A percentile compares a stretch with the other conserved stretches of the same genome.
These are phyloP conservation scores for Turritis glabra DNA, from an alignment of 345 rosid species.

Conservation along the genomic window DNA sequence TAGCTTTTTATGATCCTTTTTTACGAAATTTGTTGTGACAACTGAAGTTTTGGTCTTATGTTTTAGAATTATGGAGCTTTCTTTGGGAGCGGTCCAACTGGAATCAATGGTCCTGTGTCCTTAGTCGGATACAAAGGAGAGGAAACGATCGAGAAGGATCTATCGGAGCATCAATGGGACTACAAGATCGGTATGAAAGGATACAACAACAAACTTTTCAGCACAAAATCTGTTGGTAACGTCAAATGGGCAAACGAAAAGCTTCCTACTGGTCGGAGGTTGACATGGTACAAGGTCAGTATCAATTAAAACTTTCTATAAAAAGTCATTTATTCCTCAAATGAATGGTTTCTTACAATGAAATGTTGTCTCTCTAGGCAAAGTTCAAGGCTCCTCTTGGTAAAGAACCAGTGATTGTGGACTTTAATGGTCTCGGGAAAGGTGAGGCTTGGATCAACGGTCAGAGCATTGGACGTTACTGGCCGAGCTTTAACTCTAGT, in stretches of 20 bases:
- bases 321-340: not conserved
- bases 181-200: constrained; percentile 63
- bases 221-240: not conserved
- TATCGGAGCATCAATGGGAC: constrained; percentile 49
- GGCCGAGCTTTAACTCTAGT: constrained; percentile 50
- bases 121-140: constrained; percentile 41
- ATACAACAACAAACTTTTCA: constrained; percentile 28
- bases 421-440: constrained; percentile 67
- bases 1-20: not conserved
- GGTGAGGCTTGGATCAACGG: constrained; percentile 83
- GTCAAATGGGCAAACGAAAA: constrained; percentile 32
- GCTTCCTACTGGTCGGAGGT: constrained; percentile 41
- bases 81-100: constrained; percentile 31
- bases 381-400: constrained; percentile 56
- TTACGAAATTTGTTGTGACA: not conserved
- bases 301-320: not conserved
- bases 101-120: constrained; percentile 40
- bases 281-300: constrained; percentile 71
- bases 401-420: constrained; percentile 64
- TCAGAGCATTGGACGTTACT: constrained; percentile 63
- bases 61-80: constrained; percentile 40
- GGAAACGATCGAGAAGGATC: constrained; percentile 27
- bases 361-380: constrained; percentile 41
- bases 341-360: not conserved
- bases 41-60: not conserved